Evolutionary conservation across 1,284 basidiomycete species (phyloP).

Genomic region (Apiotrichum sp.): DNA sequence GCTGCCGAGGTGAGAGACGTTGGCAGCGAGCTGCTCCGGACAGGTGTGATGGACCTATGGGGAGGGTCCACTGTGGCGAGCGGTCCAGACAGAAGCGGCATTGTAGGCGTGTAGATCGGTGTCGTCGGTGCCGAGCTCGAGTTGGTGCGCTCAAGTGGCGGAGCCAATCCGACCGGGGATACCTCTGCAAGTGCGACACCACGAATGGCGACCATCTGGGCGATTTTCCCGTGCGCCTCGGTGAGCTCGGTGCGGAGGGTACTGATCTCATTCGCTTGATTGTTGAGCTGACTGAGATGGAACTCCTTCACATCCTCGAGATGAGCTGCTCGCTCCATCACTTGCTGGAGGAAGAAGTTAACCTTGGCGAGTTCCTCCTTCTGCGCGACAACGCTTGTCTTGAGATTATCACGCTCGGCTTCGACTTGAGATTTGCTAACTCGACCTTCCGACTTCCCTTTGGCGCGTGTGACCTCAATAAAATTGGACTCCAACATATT

Average conservation of each 20-base stretch:
- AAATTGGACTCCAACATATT: neutral
- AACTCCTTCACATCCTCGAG: neutral
- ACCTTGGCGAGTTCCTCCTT: neutral
- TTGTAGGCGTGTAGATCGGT: neutral
- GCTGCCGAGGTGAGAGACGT: no score
- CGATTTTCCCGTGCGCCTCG: neutral
- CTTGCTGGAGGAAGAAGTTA: neutral
- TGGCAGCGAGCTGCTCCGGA: no score
- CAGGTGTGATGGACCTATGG: no score
- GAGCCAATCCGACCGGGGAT: neutral
- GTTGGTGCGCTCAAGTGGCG: neutral
- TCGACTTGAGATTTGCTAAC: neutral
- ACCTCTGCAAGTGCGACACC: neutral
- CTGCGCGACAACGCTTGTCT: neutral
- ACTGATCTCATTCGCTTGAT: neutral
- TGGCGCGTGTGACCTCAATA: neutral
- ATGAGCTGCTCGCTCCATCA: neutral
- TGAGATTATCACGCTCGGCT: neutral
- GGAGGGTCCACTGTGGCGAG: neutral
- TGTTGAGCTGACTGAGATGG: neutral
- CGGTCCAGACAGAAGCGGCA: neutral
- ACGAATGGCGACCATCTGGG: neutral
- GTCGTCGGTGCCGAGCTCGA: neutral
- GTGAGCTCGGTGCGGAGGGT: neutral
- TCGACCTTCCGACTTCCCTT: neutral